Evolutionary conservation across 225 moss, liverwort and hornwort genomes (phyloP).

Genomic region (Pseudoscleropodium purum): DNA sequence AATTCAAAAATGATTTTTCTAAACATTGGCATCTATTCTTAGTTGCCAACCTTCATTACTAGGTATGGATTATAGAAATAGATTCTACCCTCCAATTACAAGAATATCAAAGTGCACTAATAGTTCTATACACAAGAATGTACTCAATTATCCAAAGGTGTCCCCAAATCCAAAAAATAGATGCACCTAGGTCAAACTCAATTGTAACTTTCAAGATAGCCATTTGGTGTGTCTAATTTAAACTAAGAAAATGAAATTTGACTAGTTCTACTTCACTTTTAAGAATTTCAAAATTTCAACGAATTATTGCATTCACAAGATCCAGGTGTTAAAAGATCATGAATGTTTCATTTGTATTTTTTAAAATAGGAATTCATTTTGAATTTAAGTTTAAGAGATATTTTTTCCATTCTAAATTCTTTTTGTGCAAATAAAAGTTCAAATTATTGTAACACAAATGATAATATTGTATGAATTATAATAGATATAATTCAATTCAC

Average conservation of each 20-base stretch:
- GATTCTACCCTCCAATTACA: neutral
- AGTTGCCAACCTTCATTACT: neutral
- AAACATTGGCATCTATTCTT: neutral
- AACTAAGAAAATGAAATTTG: neutral
- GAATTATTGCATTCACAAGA: neutral
- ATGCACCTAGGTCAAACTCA: neutral
- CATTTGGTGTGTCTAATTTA: neutral
- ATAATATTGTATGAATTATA: neutral
- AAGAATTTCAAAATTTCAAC: neutral
- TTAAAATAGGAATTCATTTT: neutral
- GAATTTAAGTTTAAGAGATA: neutral
- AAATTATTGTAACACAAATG: neutral
- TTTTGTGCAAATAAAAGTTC: neutral
- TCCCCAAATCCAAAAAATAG: neutral
- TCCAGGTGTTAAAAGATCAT: neutral
- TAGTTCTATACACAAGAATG: rapidly evolving
- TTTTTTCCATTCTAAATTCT: rapidly evolving
- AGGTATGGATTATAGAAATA: rapidly evolving
- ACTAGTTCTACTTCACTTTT: neutral
- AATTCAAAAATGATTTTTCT: neutral
- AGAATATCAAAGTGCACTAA: too few relatives aligned
- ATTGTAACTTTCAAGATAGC: neutral
- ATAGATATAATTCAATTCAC: neutral
- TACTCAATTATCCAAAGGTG: too few relatives aligned
- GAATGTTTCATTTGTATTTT: neutral